Evolutionary conservation across 805 yeast genomes (phyloP).

Genomic region (Lipomyces yamadae): DNA sequence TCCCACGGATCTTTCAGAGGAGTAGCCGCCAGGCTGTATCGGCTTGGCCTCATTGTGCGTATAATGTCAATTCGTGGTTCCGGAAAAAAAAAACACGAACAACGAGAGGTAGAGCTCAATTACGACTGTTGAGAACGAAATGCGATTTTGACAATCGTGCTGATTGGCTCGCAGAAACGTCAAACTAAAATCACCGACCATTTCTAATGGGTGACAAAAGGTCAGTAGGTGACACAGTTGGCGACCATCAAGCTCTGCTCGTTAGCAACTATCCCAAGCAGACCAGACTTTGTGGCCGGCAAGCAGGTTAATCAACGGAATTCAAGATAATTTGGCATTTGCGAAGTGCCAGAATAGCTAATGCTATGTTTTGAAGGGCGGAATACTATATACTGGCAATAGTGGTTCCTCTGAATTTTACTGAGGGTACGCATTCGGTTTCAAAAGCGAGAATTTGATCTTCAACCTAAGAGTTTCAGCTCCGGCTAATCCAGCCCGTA

Average conservation of each 20-base stretch:
- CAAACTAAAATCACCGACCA: neutral
- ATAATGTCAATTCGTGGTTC: neutral
- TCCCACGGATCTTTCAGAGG: conserved; percentile 56
- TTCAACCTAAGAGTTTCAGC: neutral
- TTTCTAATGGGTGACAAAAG: neutral
- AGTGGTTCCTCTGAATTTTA: neutral
- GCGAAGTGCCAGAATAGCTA: neutral
- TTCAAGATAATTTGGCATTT: neutral
- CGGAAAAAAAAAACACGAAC: neutral
- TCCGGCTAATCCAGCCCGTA: neutral
- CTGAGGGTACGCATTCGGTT: neutral
- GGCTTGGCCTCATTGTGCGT: conserved; percentile 26
- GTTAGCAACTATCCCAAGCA: neutral
- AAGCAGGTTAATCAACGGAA: neutral
- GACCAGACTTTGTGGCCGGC: neutral
- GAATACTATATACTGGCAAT: neutral
- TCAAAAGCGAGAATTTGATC: neutral
- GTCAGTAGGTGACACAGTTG: neutral
- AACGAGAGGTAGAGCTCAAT: neutral
- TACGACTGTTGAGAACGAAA: neutral
- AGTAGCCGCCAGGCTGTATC: conserved; percentile 16
- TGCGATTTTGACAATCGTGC: neutral
- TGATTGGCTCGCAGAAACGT: neutral
- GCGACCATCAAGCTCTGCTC: too few species aligned
- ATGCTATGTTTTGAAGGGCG: neutral